Percentiles rank a stretch among this genome's conserved stretches.
phyloP scores from a whole-genome alignment of 2,329 filamentous ascomycete genomes.

The Fusarium xylarioides region DNA sequence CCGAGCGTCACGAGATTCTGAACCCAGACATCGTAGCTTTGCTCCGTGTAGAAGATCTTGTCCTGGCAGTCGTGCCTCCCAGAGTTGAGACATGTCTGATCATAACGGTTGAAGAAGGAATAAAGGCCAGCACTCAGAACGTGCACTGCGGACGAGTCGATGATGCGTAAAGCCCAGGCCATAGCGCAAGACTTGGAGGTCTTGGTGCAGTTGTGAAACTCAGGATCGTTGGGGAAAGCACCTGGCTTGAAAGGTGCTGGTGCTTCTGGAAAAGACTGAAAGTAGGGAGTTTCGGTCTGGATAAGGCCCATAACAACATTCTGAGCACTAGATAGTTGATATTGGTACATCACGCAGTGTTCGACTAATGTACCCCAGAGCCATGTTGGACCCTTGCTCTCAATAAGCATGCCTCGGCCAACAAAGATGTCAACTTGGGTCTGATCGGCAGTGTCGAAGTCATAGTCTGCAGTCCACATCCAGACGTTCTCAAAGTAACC shows the following conservation, averaged over 20 bases:
- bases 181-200: constrained; percentile 26
- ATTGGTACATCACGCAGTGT: constrained; percentile 55
- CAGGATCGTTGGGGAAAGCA: constrained; percentile 6
- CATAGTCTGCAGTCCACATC: constrained; percentile 76
- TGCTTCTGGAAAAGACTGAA: constrained; percentile 21
- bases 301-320: constrained; percentile 60
- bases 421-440: constrained; percentile 47
- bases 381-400: constrained; percentile 47
- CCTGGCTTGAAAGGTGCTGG: constrained; percentile 21
- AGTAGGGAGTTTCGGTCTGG: constrained; percentile 49
- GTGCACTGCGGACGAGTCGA: constrained; percentile 29
- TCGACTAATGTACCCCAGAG: constrained; percentile 37
- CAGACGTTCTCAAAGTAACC: constrained; percentile 64
- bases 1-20: constrained; percentile 37
- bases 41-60: constrained; percentile 23
- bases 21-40: constrained; percentile 37
- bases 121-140: constrained; percentile 44
- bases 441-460: constrained; percentile 47
- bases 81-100: constrained; percentile 34
- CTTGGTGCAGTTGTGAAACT: constrained; percentile 3
- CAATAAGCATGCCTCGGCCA: constrained; percentile 48
- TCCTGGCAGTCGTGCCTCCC: constrained; percentile 35
- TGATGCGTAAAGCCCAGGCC: constrained; percentile 40
- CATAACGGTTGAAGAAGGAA: constrained; percentile 41
- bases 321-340: constrained; percentile 56